Conservation (phyloP, 2,329 filamentous ascomycete species). For the Bipolaris sorokiniana region DNA sequence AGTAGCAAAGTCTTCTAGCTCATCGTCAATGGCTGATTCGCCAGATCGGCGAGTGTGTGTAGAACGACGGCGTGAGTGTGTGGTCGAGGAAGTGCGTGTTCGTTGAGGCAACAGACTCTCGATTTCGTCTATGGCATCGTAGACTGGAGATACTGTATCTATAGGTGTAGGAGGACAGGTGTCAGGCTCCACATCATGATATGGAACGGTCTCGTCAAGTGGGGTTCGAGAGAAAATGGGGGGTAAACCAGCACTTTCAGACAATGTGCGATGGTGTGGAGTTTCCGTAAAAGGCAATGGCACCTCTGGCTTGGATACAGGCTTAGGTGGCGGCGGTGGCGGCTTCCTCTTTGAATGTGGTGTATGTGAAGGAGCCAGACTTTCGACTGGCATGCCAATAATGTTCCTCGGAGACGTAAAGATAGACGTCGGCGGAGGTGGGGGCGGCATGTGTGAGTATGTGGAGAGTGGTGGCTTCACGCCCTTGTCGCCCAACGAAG, state of each 20-base stretch:
- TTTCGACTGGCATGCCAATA: slow-evolving; percentile 32
- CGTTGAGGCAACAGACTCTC: slow-evolving; percentile 39
- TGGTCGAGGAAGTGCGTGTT: slow-evolving; percentile 26
- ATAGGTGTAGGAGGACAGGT: slow-evolving; percentile 35
- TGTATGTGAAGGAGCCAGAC: slow-evolving; percentile 23
- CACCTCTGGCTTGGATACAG: slow-evolving; percentile 11
- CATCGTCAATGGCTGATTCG: slow-evolving; percentile 27
- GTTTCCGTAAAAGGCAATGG: slow-evolving; percentile 20
- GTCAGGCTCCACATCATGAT: slow-evolving; percentile 34
- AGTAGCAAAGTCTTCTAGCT: slow-evolving; percentile 27
- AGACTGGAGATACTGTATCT: slow-evolving; percentile 41
- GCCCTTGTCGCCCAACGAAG: slow-evolving; percentile 1
- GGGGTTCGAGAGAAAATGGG: slow-evolving; percentile 22
- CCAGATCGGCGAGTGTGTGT: slow-evolving; percentile 35
- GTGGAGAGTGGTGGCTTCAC: slow-evolving; percentile 16
- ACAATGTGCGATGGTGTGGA: slow-evolving; percentile 17
- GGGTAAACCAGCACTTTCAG: slow-evolving; percentile 35
- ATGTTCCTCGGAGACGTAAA: slow-evolving; percentile 35
- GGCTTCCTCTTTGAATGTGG: slow-evolving; percentile 22
- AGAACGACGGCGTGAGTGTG: slow-evolving; percentile 38
- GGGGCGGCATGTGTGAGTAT: slow-evolving; percentile 34
- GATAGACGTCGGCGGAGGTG: slow-evolving; percentile 35
- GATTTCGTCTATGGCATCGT: slow-evolving; percentile 45
- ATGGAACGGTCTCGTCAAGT: slow-evolving; percentile 17
- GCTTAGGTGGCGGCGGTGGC: slow-evolving; percentile 16